Evolutionary conservation across 495 filamentous ascomycete genomes (phyloP).

Genomic region (Hyaloscypha bicolor): DNA sequence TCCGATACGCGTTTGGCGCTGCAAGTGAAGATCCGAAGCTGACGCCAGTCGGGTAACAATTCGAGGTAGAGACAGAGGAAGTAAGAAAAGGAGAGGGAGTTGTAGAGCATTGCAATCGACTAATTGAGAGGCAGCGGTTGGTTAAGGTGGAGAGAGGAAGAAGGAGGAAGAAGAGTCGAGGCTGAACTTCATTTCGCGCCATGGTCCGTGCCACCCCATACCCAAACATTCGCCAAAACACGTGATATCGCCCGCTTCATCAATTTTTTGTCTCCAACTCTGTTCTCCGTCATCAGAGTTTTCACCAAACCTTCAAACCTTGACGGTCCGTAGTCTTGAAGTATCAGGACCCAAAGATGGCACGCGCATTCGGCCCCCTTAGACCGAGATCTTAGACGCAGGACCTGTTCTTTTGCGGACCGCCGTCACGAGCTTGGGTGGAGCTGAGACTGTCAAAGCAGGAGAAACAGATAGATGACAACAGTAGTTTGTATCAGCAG

Average conservation of each 20-base stretch:
- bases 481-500: no score
- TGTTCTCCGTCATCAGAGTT: no score
- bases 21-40: constrained; percentile 18
- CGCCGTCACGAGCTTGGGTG: no score
- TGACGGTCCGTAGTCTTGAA: no score
- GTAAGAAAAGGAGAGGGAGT: background rate
- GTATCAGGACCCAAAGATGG: no score
- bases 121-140: constrained; percentile 26
- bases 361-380: no score
- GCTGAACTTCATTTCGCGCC: background rate
- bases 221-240: background rate
- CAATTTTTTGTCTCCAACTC: no score
- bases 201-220: background rate
- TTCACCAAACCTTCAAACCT: no score
- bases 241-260: background rate
- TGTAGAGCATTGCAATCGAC: constrained; percentile 29
- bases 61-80: constrained; percentile 11
- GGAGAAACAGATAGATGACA: no score
- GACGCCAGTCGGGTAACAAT: constrained; percentile 16
- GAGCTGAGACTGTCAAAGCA: no score
- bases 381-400: no score
- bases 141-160: background rate
- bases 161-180: background rate
- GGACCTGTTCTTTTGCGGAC: no score
- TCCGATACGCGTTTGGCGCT: constrained; percentile 25